phyloP scores from a whole-genome alignment of 2,329 filamentous ascomycete species.

The Pseudocercospora fijiensis region DNA sequence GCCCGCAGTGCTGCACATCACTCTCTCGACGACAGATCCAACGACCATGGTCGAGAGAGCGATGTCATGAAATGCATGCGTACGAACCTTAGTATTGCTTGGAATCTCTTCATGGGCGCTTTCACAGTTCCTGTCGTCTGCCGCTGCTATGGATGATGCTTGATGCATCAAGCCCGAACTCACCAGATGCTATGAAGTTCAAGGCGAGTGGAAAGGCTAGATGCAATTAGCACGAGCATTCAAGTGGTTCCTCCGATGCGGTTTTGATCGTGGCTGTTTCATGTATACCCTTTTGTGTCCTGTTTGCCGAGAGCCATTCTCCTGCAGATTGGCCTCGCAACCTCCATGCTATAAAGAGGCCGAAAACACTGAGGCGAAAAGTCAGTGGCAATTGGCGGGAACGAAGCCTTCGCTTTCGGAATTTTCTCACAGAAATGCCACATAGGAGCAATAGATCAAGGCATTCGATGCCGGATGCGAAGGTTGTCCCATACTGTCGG shows the following conservation, averaged over 20 bases:
- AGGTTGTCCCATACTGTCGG: conserved; percentile 65
- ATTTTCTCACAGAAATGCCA: conserved; percentile 63
- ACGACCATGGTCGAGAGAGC: conserved; percentile 8
- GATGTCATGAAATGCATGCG: conserved; percentile 24
- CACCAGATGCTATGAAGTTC: conserved; percentile 90
- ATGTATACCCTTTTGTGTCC: conserved; percentile 73
- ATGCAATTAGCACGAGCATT: conserved; percentile 38
- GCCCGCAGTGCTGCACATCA: conserved; percentile 72
- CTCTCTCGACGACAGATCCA: conserved; percentile 3
- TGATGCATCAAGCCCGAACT: conserved; percentile 52
- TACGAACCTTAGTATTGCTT: conserved; percentile 22
- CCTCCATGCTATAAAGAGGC: conserved; percentile 58
- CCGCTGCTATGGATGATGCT: conserved; percentile 17
- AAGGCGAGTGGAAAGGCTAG: conserved; percentile 75
- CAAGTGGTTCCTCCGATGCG: conserved; percentile 13
- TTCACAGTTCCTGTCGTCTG: conserved; percentile 5
- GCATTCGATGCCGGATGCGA: conserved; percentile 77
- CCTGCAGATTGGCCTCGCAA: conserved; percentile 63
- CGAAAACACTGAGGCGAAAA: conserved; percentile 57
- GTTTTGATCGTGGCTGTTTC: background rate
- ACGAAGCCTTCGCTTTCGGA: background rate
- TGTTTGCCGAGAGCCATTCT: conserved; percentile 72
- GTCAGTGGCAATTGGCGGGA: conserved; percentile 36
- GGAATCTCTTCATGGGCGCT: background rate
- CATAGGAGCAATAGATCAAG: conserved; percentile 78